Conservation (phyloP, 495 filamentous ascomycete species). For the Amphirosellinia nigrospora region DNA sequence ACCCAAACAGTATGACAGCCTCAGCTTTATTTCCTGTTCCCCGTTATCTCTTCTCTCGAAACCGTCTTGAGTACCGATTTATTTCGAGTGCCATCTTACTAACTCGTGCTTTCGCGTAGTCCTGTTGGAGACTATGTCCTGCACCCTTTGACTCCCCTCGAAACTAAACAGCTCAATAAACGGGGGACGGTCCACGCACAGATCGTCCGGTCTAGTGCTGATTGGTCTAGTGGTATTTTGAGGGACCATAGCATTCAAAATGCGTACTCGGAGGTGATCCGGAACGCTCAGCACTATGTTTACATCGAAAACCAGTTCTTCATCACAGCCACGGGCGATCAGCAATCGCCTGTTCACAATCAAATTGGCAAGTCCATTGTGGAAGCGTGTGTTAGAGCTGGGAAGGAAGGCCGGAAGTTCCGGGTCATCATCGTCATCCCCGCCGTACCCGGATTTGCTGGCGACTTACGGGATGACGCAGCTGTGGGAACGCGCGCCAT, state of each 20-base stretch:
- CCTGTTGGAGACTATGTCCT: constrained; percentile 85
- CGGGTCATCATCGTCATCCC: constrained; percentile 88
- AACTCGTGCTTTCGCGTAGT: background rate
- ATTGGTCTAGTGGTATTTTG: constrained; percentile 95
- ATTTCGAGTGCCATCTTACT: background rate
- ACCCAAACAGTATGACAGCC: constrained; percentile 61
- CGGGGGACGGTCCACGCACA: constrained; percentile 80
- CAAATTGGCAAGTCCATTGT: constrained; percentile 86
- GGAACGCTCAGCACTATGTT: constrained; percentile 84
- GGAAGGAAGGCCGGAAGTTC: constrained; percentile 87
- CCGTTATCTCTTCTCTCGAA: background rate
- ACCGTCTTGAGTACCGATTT: background rate
- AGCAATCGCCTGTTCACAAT: constrained; percentile 87
- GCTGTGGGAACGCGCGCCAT: constrained; percentile 89
- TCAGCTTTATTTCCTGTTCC: background rate
- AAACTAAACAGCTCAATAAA: constrained; percentile 49
- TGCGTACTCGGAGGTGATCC: constrained; percentile 85
- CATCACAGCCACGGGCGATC: constrained; percentile 89
- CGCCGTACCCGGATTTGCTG: constrained; percentile 90
- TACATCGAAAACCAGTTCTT: constrained; percentile 99
- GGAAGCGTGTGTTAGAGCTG: constrained; percentile 81
- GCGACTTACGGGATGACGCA: constrained; percentile 81
- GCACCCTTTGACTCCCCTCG: constrained; percentile 75
- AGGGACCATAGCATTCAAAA: constrained; percentile 91
- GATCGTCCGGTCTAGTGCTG: constrained; percentile 81